Percentiles rank a stretch among this genome's conserved stretches.
These are phyloP conservation scores for Claviceps purpurea DNA, from an alignment of 2,329 filamentous ascomycete genomes.

Conservation along the genomic window DNA sequence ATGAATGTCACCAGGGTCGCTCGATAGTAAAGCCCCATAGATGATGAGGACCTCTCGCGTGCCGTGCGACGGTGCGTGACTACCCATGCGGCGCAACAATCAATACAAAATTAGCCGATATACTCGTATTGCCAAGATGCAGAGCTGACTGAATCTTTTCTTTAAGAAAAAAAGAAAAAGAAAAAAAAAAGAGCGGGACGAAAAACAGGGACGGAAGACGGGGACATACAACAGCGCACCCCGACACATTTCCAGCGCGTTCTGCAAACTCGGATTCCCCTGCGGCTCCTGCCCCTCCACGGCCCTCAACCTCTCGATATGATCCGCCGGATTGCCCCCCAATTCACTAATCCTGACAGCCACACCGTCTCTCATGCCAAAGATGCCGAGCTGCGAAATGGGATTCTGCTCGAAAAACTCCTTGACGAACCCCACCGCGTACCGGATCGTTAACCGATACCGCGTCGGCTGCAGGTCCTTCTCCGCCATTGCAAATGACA, in stretches of 20 bases:
- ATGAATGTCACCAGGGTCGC: slow-evolving; percentile 91
- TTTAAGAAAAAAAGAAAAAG: not conserved
- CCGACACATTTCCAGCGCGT: slow-evolving; percentile 88
- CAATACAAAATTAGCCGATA: not conserved
- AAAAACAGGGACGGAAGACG: not conserved
- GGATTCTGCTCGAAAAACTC: slow-evolving; percentile 99
- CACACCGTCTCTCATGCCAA: slow-evolving; percentile 88
- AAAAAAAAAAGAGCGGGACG: not conserved
- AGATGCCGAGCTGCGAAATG: slow-evolving; percentile 84
- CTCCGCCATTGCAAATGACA: slow-evolving; percentile 86
- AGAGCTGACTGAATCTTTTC: too few species aligned
- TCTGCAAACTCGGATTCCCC: slow-evolving; percentile 74
- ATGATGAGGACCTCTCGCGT: slow-evolving; percentile 87
- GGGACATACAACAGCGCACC: slow-evolving; percentile 64
- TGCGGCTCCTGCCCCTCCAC: slow-evolving; percentile 55
- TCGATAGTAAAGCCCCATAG: slow-evolving; percentile 79
- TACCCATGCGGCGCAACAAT: slow-evolving; percentile 15
- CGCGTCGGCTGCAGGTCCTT: slow-evolving; percentile 87
- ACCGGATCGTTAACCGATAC: slow-evolving; percentile 69
- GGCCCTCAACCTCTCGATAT: slow-evolving; percentile 61
- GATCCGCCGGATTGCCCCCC: slow-evolving; percentile 80
- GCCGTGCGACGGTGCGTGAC: slow-evolving; percentile 83
- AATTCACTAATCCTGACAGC: slow-evolving; percentile 78
- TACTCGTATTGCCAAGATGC: not conserved
- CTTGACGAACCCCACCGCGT: slow-evolving; percentile 74